phyloP scores from a whole-genome alignment of 2,329 filamentous ascomycete genomes.

The Phyllosticta citrichinensis region DNA sequence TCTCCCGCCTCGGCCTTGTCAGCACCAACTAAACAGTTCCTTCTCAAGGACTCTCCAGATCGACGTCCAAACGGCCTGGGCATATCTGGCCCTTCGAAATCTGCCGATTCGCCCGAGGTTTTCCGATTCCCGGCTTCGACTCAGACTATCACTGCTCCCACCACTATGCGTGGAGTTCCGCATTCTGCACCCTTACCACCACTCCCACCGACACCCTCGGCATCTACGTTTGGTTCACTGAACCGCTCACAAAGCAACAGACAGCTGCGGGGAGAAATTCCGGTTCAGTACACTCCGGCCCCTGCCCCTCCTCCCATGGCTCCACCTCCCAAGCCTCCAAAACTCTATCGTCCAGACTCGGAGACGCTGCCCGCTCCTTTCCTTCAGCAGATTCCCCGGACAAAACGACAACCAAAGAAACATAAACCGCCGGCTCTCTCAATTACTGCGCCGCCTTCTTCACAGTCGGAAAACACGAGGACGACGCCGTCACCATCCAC shows the following conservation, averaged over 20 bases:
- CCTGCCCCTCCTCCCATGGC: not conserved
- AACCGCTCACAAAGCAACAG: not conserved
- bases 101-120: not conserved
- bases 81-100: not conserved
- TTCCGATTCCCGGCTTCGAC: not conserved
- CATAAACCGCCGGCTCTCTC: not conserved
- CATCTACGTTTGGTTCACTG: not conserved
- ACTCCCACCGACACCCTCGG: not conserved
- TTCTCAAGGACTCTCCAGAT: not conserved
- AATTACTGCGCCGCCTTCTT: not conserved
- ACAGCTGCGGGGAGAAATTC: not conserved
- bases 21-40: not conserved
- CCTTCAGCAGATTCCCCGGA: not conserved
- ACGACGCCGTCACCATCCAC: not conserved
- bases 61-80: not conserved
- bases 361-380: not conserved
- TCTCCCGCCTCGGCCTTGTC: not conserved
- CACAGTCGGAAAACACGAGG: not conserved
- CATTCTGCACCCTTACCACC: not conserved
- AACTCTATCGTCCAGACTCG: not conserved
- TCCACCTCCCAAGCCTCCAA: not conserved
- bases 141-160: not conserved
- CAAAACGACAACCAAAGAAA: not conserved
- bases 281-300: not conserved
- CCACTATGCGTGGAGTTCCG: not conserved